phyloP scores from a whole-genome alignment of 208 protist species.

The Naegleria lovaniensis region DNA sequence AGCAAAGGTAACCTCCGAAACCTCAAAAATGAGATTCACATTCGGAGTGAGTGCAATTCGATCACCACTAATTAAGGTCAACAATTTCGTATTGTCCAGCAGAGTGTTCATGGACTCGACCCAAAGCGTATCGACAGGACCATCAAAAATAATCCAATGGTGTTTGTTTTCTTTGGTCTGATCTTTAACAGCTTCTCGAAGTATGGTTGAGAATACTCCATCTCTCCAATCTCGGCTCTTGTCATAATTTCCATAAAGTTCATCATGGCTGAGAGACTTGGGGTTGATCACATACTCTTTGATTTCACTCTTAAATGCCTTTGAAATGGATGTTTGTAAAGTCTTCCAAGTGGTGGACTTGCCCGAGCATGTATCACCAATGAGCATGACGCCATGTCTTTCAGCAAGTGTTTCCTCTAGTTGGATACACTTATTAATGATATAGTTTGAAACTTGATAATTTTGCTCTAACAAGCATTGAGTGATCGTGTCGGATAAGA shows the following conservation, averaged over 20 bases:
- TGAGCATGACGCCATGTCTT: conserved; percentile 95
- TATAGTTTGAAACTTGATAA: conserved; percentile 67
- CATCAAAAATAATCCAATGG: conserved; percentile 93
- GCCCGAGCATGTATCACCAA: conserved; percentile 83
- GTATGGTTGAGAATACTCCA: conserved; percentile 87
- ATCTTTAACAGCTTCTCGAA: conserved; percentile 83
- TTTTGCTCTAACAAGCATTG: conserved; percentile 62
- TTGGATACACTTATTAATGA: conserved; percentile 84
- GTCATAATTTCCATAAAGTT: conserved; percentile 96
- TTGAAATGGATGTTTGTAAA: conserved; percentile 65
- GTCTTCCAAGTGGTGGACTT: conserved; percentile 91
- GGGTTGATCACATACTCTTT: conserved; percentile 87
- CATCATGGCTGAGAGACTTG: conserved; percentile 89
- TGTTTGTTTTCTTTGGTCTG: conserved; percentile 80
- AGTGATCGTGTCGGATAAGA: conserved; percentile 68
- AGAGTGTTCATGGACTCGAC: conserved; percentile 99
- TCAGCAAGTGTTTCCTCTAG: conserved; percentile 90
- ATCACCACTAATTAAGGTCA: conserved; percentile 95
- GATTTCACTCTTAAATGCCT: conserved; percentile 65
- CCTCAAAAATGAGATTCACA: conserved; percentile 96
- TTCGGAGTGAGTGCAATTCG: conserved; percentile 90
- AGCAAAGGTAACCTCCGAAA: conserved; percentile 90
- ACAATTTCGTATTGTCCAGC: conserved; percentile 98
- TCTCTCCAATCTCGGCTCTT: conserved; percentile 95
- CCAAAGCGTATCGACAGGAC: conserved; percentile 97